Conservation (phyloP, 129 eudicot genomes). For the Scalesia atractyloides region DNA sequence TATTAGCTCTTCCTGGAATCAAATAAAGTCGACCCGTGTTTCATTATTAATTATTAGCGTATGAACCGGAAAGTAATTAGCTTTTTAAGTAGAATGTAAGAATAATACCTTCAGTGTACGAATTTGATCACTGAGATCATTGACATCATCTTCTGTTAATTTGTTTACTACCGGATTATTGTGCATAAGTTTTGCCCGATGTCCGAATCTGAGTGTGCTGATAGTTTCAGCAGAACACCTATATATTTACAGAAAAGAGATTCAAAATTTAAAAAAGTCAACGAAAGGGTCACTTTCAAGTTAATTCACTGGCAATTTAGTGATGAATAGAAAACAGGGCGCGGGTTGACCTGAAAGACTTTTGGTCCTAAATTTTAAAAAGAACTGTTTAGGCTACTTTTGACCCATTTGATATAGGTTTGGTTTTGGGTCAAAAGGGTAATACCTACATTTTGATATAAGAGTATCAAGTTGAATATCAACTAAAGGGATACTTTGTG, state of each 20-base stretch:
- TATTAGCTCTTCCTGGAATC: slow-evolving; percentile 83
- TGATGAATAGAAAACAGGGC: neutral
- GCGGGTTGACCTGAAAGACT: neutral
- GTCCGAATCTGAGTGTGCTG: slow-evolving; percentile 92
- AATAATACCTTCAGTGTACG: slow-evolving; percentile 82
- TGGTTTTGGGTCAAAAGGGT: neutral
- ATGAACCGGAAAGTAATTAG: slow-evolving; percentile 5
- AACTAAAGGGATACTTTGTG: neutral
- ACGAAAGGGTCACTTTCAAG: neutral
- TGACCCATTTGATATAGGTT: neutral
- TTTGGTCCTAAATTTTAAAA: too few relatives aligned
- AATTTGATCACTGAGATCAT: slow-evolving; percentile 77
- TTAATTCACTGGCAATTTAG: neutral
- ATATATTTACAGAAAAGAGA: slow-evolving; percentile 14
- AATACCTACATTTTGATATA: neutral
- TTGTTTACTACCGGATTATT: slow-evolving; percentile 84
- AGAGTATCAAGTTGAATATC: neutral
- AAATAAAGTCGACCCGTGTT: neutral
- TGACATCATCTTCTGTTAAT: slow-evolving; percentile 88
- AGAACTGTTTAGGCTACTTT: too few relatives aligned
- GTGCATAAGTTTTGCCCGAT: slow-evolving; percentile 58
- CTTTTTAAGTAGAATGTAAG: neutral
- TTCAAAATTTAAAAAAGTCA: neutral
- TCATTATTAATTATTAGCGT: neutral
- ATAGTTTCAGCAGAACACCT: slow-evolving; percentile 72